Evolutionary conservation across 106 monocot species (phyloP), one percentile per base, ranked within the genome.

Genomic region (Phalaenopsis equestris): DNA sequence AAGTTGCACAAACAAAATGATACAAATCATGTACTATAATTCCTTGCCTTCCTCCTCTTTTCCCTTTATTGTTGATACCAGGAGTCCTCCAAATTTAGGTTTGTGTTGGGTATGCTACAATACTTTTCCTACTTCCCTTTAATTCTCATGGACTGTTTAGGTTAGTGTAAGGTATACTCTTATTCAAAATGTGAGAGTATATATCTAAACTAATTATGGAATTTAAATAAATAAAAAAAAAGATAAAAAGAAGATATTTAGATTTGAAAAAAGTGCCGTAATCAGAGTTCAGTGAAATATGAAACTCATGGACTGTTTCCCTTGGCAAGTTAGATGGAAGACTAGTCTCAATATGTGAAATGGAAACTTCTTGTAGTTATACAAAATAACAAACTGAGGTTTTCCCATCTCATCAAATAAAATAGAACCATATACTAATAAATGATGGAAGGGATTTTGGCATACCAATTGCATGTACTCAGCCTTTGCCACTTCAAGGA

Each of bases 391-490:
- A 74, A 43, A 12, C 43, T 18, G 41, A 36, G 18, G 19, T 74
- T 70, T 2, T 3, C n/a, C 14, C 39, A 9, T 61, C 21, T 61
- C n/a, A 61, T 61, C 6, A 45, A 42, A 74, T 36, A 74, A 74
- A 42, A 74, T 8, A 74, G 43, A 3, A 42, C 43, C 74, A 39
- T 37, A 70, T 23, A 70, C 8, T 70, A 12, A 0, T 1, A 41
- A 70, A 39, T 19, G 7, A 74, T 73, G 42, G 7, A 42, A 72
- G 36, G 43, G 36, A 14, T 72, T 75, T 21, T 38, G 17, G 48
- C 76, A 23, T 76, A 76, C 76, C 76, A 76, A 30, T 76, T 48
- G 76, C 49, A 49, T 76, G 23, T 42, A 14, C 49, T 76, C 49
- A 49, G 16, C 52, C 76, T 49, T 76, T 76, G 76, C 23, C 48